phyloP scores from a whole-genome alignment of 208 protist species.

The Spongospora subterranea region DNA sequence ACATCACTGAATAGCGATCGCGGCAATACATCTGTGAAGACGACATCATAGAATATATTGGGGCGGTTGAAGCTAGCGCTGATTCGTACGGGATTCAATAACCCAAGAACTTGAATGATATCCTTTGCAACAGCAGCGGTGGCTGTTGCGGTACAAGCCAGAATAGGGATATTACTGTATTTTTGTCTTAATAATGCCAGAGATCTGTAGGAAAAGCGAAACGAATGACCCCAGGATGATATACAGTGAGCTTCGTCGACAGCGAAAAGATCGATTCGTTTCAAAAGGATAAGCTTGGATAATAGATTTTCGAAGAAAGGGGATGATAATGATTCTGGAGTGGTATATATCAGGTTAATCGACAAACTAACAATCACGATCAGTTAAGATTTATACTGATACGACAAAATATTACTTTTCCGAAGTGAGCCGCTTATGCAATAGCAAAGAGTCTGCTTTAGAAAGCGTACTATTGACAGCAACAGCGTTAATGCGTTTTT shows the following conservation, averaged over 20 bases:
- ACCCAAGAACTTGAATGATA: conserved; percentile 52
- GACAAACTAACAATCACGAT: not conserved
- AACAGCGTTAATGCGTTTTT: not conserved
- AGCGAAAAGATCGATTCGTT: conserved; percentile 65
- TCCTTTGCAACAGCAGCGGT: conserved; percentile 63
- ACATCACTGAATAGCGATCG: not conserved
- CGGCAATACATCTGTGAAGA: not conserved
- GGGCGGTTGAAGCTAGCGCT: conserved; percentile 65
- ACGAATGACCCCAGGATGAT: conserved; percentile 79
- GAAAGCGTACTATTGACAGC: not conserved
- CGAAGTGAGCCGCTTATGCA: too few relatives aligned
- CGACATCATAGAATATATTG: conserved; percentile 67
- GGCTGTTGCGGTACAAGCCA: conserved; percentile 75
- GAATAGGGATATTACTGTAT: conserved; percentile 69
- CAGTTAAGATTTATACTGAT: not conserved
- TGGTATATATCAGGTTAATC: conserved; percentile 44
- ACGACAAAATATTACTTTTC: too few relatives aligned
- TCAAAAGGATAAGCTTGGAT: not conserved
- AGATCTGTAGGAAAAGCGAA: conserved; percentile 70
- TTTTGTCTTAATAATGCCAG: conserved; percentile 59
- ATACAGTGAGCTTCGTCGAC: conserved; percentile 82
- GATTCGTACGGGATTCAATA: conserved; percentile 57
- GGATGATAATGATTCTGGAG: conserved; percentile 43
- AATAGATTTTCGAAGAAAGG: not conserved
- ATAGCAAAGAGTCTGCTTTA: not conserved